Base-by-base conservation (phyloP, 2,329 filamentous ascomycete genomes). In the Sphaerostilbella broomeana region DNA sequence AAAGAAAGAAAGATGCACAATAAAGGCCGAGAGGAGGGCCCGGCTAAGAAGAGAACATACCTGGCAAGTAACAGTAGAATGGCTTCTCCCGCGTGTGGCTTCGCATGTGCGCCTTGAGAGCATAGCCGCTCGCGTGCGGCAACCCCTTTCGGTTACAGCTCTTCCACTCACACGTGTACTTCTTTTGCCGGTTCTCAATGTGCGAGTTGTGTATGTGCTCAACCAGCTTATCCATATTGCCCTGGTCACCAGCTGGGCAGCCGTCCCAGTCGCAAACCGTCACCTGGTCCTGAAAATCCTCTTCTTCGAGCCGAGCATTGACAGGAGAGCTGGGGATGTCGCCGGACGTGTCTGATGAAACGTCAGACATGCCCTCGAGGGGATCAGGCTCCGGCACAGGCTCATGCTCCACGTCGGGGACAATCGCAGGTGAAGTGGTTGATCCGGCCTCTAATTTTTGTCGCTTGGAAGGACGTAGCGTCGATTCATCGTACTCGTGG, bases 71-170 rank as follows among this genome's bases (percentile, higher is more conserved):
- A 63, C 92, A 98, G 66, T 95, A 95, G 59, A 97, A 97, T 0
- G 92, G 92, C 67, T 98, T 98, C 71, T 98, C 92, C 56, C 92
- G 78, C 2, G 92, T 98, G 61, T 98, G 92, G 59, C 89, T 95
- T 51, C 92, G 75, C 89, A 98, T 95, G 58, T 98, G 92, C 8
- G 92, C 92, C 60, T 94, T 89, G 48, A 98, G 68, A 4, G 92
- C 92, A 65, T 98, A 98, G 3, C 87, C 92, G 55, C 88, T 95
- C 1, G 90, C 90, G 64, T 98, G 92, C 13, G 86, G 81, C 63
- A 92, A 79, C 44, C 88, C 87, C 67, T 95, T 97, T 46, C 89
- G 70, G 38, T 73, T 75, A 60, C 92, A 98, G 50, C 90, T 90
- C 44, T 77, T 79, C 92, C 92, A 98, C 64, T 97, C 90, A 64